Base-by-base conservation (phyloP, 768 basidiomycete genomes). In the Melanogaster broomeanus region DNA sequence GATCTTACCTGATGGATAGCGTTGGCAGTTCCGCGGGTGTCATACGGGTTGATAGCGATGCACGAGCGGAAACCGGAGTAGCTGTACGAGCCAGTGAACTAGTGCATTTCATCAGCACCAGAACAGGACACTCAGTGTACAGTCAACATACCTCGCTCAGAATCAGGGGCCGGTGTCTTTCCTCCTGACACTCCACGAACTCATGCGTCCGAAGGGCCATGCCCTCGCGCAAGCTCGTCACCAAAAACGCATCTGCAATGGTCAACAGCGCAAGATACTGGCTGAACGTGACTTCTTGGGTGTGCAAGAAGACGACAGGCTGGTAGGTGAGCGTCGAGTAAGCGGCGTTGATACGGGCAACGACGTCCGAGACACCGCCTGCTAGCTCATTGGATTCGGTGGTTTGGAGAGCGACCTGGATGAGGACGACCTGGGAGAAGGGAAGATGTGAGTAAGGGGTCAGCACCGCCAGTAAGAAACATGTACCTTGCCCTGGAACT, bases 251-350 rank as follows among this genome's bases (percentile, higher is more conserved):
- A 66, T 93, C 92, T 4, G 88, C 92, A 6, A 89, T 84, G 11
- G 78, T 90, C 51, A 93, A 70, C 33, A 94, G 72, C 8, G 88
- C 91, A 19, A 94, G 76, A 64, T 94, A 94, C 63, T 93, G 90
- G 58, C 79, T 83, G 66, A 93, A 93, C 18, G 88, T 92, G 50
- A 93, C 70, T 57, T 92, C 91, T 49, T 88, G 84, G 0, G 87
- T 91, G 62, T 92, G 88, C 43, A 93, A 70, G 72, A 93, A 92
- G 24, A 93, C 87, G 41, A 93, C 80, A 11, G 92, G 92, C 59
- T 92, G 91, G 64, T 92, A 93, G 0, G 91, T 93, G 45, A 93
- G 75, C 2, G 85, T 89, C 15, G 88, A 90, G 74, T 88, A 94
- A 5, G 83, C 77, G 6, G 87, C 84, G 66, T 93, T 93, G 71